These are phyloP conservation scores for Colletotrichum lupini DNA, from an alignment of 2,329 filamentous ascomycete species.

Conservation along the genomic window DNA sequence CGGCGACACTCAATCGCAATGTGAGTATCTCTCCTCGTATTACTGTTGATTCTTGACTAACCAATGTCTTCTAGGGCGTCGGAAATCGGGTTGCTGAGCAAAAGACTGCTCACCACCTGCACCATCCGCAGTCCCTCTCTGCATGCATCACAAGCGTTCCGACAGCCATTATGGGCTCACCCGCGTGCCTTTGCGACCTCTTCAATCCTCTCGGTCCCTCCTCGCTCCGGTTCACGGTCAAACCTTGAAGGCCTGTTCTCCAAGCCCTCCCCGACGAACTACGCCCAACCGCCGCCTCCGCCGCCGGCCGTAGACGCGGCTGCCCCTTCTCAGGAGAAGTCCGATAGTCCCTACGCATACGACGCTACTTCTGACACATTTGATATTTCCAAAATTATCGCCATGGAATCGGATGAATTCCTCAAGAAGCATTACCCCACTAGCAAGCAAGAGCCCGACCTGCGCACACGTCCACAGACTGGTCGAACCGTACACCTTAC, in stretches of 20 bases:
- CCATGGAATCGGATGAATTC: slow-evolving; percentile 43
- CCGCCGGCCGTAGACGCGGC: neutral
- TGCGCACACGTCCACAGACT: slow-evolving; percentile 53
- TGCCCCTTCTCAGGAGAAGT: neutral
- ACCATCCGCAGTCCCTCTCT: slow-evolving; percentile 3
- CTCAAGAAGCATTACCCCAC: slow-evolving; percentile 30
- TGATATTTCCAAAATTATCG: slow-evolving; percentile 50
- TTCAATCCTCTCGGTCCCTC: neutral
- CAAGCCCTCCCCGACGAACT: neutral
- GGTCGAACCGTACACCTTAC: slow-evolving; percentile 57
- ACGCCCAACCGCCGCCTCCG: slow-evolving; percentile 9
- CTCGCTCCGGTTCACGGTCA: neutral
- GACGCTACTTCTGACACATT: slow-evolving; percentile 37
- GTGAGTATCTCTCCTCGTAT: neutral
- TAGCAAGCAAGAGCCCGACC: slow-evolving; percentile 37
- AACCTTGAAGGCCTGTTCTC: neutral
- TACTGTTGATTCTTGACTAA: neutral
- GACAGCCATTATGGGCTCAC: slow-evolving; percentile 18
- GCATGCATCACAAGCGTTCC: slow-evolving; percentile 5
- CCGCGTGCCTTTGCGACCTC: slow-evolving; percentile 23
- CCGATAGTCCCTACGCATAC: slow-evolving; percentile 21
- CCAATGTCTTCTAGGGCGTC: slow-evolving; percentile 21
- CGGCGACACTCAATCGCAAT: neutral
- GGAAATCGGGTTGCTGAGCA: slow-evolving; percentile 32
- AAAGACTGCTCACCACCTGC: slow-evolving; percentile 30